Conservation (phyloP, 306 rosid species). For the Malus domestica region DNA sequence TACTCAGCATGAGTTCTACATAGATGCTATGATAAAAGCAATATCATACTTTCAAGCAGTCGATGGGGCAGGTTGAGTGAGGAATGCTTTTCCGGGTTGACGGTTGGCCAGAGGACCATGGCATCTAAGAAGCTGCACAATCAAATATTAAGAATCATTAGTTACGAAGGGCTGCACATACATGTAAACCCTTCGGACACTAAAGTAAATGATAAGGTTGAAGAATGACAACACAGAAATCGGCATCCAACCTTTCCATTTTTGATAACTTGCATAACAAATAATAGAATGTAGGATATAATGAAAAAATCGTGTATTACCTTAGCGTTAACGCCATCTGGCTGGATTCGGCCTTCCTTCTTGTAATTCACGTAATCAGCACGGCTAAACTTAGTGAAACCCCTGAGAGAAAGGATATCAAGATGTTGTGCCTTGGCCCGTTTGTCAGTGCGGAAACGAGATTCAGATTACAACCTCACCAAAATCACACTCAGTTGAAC, state of each 20-base stretch:
- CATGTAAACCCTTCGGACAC: neutral
- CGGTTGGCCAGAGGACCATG: slow-evolving; percentile 63
- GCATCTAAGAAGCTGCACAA: slow-evolving; percentile 70
- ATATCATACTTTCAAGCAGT: slow-evolving; percentile 13
- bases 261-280: neutral
- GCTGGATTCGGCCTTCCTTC: slow-evolving; percentile 41
- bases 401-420: slow-evolving; percentile 29
- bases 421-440: too few relatives aligned
- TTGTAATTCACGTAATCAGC: slow-evolving; percentile 51
- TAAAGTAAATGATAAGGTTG: too few relatives aligned
- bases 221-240: neutral
- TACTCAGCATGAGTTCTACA: neutral
- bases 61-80: neutral
- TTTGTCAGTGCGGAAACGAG: too few relatives aligned
- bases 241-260: neutral
- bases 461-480: too few relatives aligned
- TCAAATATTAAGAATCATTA: neutral
- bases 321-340: slow-evolving; percentile 83
- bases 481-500: too few relatives aligned
- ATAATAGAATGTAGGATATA: neutral
- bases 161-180: neutral
- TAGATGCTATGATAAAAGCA: neutral
- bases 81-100: slow-evolving; percentile 53
- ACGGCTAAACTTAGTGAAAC: slow-evolving; percentile 65
- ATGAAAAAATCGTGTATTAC: slow-evolving; percentile 14